Evolutionary conservation across 768 basidiomycete species (phyloP).

Genomic region (Hericium rajendrae): DNA sequence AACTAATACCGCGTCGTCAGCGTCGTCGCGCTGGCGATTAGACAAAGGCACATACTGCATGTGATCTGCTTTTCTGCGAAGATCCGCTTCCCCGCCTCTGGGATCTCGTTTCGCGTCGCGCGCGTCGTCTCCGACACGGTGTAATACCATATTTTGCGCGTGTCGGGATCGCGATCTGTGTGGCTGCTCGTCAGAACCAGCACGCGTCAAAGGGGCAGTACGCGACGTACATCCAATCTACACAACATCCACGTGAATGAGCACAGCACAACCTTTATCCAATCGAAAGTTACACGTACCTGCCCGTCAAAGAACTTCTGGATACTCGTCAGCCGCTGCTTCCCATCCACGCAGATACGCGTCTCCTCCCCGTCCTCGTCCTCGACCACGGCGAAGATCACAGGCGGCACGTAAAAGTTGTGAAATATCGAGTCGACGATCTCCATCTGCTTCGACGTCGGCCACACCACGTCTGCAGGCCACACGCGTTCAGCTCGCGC

Average conservation of each 20-base stretch:
- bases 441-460: slow-evolving; percentile 50
- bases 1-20: slow-evolving; percentile 24
- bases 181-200: slow-evolving; percentile 16
- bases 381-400: slow-evolving; percentile 34
- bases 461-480: slow-evolving; percentile 64
- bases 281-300: slow-evolving; percentile 15
- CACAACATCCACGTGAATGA: background rate
- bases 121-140: slow-evolving; percentile 40
- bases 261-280: background rate
- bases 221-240: slow-evolving; percentile 46
- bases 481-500: background rate
- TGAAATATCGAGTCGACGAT: slow-evolving; percentile 42
- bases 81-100: slow-evolving; percentile 36
- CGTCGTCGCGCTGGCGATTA: background rate
- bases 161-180: slow-evolving; percentile 45
- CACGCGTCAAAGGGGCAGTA: background rate
- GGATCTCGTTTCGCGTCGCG: slow-evolving; percentile 39
- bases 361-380: slow-evolving; percentile 33
- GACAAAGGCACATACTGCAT: slow-evolving; percentile 35
- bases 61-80: slow-evolving; percentile 54
- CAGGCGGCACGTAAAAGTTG: slow-evolving; percentile 45
- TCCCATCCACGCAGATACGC: slow-evolving; percentile 42
- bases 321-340: slow-evolving; percentile 41
- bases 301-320: slow-evolving; percentile 39
- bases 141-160: slow-evolving; percentile 57